phyloP scores from a whole-genome alignment of 352 stramenopile genomes.

The Elongisporangium anandrum region DNA sequence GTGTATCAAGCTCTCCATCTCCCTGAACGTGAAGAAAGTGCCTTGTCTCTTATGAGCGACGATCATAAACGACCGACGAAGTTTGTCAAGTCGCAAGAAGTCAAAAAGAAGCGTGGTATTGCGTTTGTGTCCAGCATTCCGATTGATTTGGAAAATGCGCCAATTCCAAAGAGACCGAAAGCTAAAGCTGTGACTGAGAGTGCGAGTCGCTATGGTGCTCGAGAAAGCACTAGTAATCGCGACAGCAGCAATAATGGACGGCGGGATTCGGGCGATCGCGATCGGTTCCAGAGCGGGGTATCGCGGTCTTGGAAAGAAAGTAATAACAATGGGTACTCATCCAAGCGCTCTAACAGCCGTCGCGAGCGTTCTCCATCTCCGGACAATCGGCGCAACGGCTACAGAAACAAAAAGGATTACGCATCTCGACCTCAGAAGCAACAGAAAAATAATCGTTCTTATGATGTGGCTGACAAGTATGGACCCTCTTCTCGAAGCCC shows the following conservation, averaged over 20 bases:
- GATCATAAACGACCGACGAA: neutral
- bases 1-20: neutral
- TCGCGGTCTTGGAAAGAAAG: neutral
- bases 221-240: conserved; percentile 1
- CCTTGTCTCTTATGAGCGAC: neutral
- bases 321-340: neutral
- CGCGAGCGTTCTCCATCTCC: conserved; percentile 9
- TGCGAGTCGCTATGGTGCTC: conserved; percentile 2
- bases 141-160: conserved; percentile 16
- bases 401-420: conserved; percentile 9
- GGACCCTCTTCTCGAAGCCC: neutral
- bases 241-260: conserved; percentile 10
- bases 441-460: conserved; percentile 12
- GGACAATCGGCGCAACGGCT: conserved; percentile 3
- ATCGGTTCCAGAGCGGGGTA: neutral
- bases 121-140: conserved; percentile 2
- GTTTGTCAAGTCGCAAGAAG: conserved; percentile 12
- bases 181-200: conserved; percentile 7
- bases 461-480: conserved; percentile 4
- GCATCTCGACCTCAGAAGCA: conserved; percentile 8
- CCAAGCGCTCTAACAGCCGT: neutral
- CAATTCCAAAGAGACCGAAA: conserved; percentile 15
- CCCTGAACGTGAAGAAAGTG: neutral
- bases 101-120: neutral
- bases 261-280: conserved; percentile 5